A percentile compares a stretch with the other conserved stretches of the same genome.
Conservation (phyloP, 2,329 filamentous ascomycete species). For the Fusarium algeriense region DNA sequence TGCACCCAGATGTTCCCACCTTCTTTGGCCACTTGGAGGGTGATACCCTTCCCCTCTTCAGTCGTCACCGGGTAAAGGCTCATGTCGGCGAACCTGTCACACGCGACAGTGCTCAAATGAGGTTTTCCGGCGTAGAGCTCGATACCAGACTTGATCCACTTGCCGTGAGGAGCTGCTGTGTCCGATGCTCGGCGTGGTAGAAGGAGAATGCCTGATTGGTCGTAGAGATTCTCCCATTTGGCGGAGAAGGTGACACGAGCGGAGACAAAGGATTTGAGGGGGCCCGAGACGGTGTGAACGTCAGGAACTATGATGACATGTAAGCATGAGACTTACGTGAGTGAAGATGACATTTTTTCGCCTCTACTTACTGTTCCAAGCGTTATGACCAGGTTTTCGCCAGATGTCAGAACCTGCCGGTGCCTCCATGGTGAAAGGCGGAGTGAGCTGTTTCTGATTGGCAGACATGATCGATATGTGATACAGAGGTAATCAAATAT, state of each 20-base stretch:
- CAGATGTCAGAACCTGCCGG: not conserved
- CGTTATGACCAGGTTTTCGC: not conserved
- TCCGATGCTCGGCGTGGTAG: not conserved
- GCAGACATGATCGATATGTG: not conserved
- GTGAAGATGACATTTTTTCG: not conserved
- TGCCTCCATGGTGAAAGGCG: not conserved
- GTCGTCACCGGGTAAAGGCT: not conserved
- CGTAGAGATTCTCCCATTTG: not conserved
- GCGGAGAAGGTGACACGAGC: not conserved
- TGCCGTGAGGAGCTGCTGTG: not conserved
- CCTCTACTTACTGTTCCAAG: not conserved
- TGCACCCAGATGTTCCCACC: not conserved
- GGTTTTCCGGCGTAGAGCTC: not conserved
- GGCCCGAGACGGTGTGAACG: not conserved
- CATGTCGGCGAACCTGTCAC: not conserved
- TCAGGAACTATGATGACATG: not conserved
- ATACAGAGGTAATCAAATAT: not conserved
- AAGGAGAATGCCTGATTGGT: not conserved
- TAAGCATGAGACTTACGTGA: not conserved
- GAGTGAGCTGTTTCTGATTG: not conserved
- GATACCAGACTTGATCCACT: not conserved
- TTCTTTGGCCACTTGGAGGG: not conserved
- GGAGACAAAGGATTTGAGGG: not conserved
- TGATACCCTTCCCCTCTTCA: not conserved
- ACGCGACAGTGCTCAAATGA: not conserved